phyloP scores from a whole-genome alignment of 2,329 filamentous ascomycete genomes.

The Cryoendolithus antarcticus region DNA sequence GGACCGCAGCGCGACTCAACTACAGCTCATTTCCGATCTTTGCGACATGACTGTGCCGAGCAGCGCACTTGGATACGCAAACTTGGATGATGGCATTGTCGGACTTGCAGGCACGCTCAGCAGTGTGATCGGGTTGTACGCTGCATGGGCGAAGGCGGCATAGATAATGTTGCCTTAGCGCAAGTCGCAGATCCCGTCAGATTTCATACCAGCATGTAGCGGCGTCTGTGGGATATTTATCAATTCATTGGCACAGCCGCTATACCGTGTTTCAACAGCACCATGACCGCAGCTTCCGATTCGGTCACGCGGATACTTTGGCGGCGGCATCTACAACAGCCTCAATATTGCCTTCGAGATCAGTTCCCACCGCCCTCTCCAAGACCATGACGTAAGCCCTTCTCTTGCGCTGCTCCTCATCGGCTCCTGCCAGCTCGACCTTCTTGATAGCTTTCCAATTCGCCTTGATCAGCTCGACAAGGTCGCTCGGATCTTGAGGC shows the following conservation, averaged over 20 bases:
- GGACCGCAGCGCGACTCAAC: constrained; percentile 60
- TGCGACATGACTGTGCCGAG: constrained; percentile 77
- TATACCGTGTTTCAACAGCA: too few relatives aligned
- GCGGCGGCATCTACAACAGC: constrained; percentile 16
- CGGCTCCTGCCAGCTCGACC: constrained; percentile 17
- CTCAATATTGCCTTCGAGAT: constrained; percentile 26
- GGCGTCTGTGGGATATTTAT: too few relatives aligned
- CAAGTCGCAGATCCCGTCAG: too few relatives aligned
- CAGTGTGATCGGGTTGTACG: constrained; percentile 74
- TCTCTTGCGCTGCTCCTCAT: constrained; percentile 24
- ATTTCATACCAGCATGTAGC: too few relatives aligned
- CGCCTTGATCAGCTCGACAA: constrained; percentile 22
- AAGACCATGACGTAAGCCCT: constrained; percentile 29
- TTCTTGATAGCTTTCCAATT: constrained; percentile 25
- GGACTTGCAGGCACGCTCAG: constrained; percentile 82
- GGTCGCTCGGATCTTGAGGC: constrained; percentile 22
- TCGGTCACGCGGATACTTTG: too few relatives aligned
- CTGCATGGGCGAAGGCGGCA: constrained; percentile 88
- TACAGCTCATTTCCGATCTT: constrained; percentile 79
- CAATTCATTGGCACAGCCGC: too few relatives aligned
- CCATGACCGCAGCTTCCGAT: too few relatives aligned
- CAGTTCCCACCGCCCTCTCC: constrained; percentile 26
- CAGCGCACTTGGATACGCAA: constrained; percentile 61
- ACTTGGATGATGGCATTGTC: constrained; percentile 82
- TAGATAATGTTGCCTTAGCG: constrained; percentile 15